Conservation (phyloP, 768 basidiomycete species). For the Pisolithus microcarpus region DNA sequence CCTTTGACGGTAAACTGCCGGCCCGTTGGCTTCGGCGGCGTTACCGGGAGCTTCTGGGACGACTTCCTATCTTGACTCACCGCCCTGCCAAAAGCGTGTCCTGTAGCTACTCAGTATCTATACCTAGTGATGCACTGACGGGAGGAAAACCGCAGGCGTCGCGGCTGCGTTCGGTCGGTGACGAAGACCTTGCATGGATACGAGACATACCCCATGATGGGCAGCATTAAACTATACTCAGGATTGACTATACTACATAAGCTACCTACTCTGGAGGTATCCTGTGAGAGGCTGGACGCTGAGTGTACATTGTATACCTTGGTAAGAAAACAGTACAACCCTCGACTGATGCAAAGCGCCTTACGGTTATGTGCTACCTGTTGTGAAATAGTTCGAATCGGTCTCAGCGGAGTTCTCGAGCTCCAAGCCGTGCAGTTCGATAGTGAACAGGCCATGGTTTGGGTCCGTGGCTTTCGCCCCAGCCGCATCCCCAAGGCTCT, state of each 20-base stretch:
- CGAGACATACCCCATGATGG: neutral
- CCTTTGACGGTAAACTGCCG: conserved; percentile 13
- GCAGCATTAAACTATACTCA: neutral
- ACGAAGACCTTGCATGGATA: conserved; percentile 33
- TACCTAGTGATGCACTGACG: conserved; percentile 26
- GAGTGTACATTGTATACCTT: no score
- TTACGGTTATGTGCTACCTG: conserved; percentile 4
- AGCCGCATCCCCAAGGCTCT: conserved; percentile 42
- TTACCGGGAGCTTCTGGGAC: conserved; percentile 53
- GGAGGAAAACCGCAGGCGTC: conserved; percentile 9
- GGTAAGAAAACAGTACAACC: no score
- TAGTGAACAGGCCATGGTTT: conserved; percentile 81
- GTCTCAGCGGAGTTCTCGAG: conserved; percentile 41
- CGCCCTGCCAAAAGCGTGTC: conserved; percentile 3
- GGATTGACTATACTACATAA: neutral
- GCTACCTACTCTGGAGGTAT: neutral
- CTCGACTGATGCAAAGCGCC: no score
- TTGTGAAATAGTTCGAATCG: conserved; percentile 12
- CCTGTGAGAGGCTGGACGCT: neutral
- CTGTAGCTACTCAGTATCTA: conserved; percentile 25
- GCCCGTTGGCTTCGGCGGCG: conserved; percentile 38
- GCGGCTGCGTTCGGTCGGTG: conserved; percentile 18
- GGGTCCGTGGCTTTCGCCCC: conserved; percentile 51
- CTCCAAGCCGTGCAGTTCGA: conserved; percentile 81
- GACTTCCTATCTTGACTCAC: conserved; percentile 49